Evolutionary conservation across 176 grass and related monocot genomes (phyloP).

Genomic region (Urochloa ruziziensis): DNA sequence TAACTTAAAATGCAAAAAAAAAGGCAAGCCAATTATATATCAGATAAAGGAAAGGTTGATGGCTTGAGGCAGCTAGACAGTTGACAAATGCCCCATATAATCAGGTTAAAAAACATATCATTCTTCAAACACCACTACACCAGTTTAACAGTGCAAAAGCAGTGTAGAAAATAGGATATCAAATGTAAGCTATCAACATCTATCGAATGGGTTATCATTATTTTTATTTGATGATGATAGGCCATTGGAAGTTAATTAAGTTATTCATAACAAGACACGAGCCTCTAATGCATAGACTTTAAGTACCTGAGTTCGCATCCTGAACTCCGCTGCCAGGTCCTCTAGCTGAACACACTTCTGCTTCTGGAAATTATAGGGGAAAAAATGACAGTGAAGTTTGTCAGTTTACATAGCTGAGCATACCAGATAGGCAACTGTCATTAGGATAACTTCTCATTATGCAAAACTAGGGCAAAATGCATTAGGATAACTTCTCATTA

Average conservation of each 20-base stretch:
- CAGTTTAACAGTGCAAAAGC: background rate
- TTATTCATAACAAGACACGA: background rate
- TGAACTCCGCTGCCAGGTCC: slow-evolving; percentile 91
- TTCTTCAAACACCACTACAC: background rate
- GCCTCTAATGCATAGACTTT: background rate
- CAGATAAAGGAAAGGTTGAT: background rate
- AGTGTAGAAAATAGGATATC: background rate
- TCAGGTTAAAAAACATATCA: background rate
- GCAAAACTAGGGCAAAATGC: background rate
- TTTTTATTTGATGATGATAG: background rate
- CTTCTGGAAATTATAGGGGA: slow-evolving; percentile 42
- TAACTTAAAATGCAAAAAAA: background rate
- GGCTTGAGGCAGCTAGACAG: background rate
- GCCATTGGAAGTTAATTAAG: background rate
- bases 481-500: background rate
- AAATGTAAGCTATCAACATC: background rate
- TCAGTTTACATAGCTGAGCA: slow-evolving; percentile 3
- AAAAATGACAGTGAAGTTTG: background rate
- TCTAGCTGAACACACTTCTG: slow-evolving; percentile 96
- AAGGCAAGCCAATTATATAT: background rate
- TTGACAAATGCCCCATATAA: background rate
- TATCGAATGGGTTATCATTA: background rate
- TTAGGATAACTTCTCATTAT: background rate
- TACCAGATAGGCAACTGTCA: background rate
- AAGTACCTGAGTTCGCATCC: slow-evolving; percentile 83